Percentiles rank a stretch among this genome's conserved stretches.
These are phyloP conservation scores for Trametes versicolor DNA, from an alignment of 1,284 basidiomycete genomes.

Conservation along the genomic window DNA sequence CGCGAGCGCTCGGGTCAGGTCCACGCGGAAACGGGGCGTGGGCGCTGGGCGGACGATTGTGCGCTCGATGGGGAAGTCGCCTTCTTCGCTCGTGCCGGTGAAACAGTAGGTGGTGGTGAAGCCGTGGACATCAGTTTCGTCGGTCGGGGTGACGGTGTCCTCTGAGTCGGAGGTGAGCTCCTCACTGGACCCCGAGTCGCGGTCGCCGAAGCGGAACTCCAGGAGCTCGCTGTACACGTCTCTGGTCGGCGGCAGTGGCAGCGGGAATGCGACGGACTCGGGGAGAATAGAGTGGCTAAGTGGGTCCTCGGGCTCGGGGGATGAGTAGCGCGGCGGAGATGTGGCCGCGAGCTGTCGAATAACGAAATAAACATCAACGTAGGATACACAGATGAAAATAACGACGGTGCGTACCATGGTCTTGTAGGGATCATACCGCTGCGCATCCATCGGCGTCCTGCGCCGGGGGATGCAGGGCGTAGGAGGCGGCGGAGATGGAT, in stretches of 20 bases:
- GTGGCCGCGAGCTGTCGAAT: neutral
- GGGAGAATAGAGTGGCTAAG: slow-evolving; percentile 6
- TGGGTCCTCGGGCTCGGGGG: slow-evolving; percentile 6
- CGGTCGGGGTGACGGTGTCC: slow-evolving; percentile 14
- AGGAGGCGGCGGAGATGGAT: slow-evolving; percentile 22
- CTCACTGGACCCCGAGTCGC: slow-evolving; percentile 1
- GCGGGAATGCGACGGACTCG: slow-evolving; percentile 15
- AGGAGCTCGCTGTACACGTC: slow-evolving; percentile 17
- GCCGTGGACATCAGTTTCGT: slow-evolving; percentile 1
- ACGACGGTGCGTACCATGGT: slow-evolving; percentile 12
- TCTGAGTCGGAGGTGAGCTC: slow-evolving; percentile 6
- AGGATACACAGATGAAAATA: neutral
- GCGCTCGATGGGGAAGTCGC: slow-evolving; percentile 25
- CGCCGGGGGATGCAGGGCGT: slow-evolving; percentile 12
- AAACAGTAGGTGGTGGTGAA: slow-evolving; percentile 8
- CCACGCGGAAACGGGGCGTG: slow-evolving; percentile 8
- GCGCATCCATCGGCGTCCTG: slow-evolving; percentile 18
- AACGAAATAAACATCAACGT: too few relatives aligned
- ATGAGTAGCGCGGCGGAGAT: slow-evolving; percentile 17
- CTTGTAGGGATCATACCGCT: slow-evolving; percentile 21
- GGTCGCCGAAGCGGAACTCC: slow-evolving; percentile 13
- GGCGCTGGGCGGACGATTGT: slow-evolving; percentile 22
- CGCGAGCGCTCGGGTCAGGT: slow-evolving; percentile 16
- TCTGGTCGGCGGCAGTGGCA: slow-evolving; percentile 6
- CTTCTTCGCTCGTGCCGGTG: slow-evolving; percentile 16